Evolutionary conservation across 2,329 filamentous ascomycete genomes (phyloP).

Genomic region (Fusarium citri): DNA sequence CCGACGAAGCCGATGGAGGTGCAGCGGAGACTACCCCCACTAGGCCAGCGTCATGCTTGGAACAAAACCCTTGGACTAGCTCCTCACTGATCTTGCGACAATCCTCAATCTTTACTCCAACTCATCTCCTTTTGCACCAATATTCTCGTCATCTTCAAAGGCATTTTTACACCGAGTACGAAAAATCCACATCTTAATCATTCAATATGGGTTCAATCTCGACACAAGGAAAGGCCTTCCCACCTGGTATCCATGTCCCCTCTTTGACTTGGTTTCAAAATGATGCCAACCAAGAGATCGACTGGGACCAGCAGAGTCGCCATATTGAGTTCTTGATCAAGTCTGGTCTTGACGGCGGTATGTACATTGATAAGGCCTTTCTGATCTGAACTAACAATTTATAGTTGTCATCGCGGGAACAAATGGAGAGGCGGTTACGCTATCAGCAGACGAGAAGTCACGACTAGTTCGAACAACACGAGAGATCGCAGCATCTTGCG

Average conservation of each 20-base stretch:
- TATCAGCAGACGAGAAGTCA: conserved; percentile 72
- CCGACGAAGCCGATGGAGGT: conserved; percentile 23
- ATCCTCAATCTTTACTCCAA: conserved; percentile 6
- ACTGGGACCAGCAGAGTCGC: conserved; percentile 65
- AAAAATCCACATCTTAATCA: background rate
- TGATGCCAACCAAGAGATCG: conserved; percentile 62
- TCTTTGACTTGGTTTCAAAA: conserved; percentile 66
- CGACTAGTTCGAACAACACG: conserved; percentile 71
- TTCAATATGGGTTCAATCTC: conserved; percentile 47
- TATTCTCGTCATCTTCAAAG: background rate
- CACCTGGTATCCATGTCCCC: conserved; percentile 67
- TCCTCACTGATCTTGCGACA: conserved; percentile 18
- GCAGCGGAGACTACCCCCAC: conserved; percentile 15
- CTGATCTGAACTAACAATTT: conserved; percentile 19
- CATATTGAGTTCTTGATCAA: conserved; percentile 66
- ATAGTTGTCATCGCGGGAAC: conserved; percentile 76
- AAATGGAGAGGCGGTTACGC: conserved; percentile 79
- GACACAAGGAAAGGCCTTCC: conserved; percentile 51
- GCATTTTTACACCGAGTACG: background rate
- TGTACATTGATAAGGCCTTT: background rate
- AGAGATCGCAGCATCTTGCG: conserved; percentile 66
- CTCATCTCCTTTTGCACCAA: background rate
- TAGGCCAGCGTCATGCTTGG: conserved; percentile 5
- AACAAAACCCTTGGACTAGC: conserved; percentile 25
- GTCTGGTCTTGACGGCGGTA: conserved; percentile 64